phyloP scores from a whole-genome alignment of 106 monocot genomes.

The Platanthera guangdongensis region DNA sequence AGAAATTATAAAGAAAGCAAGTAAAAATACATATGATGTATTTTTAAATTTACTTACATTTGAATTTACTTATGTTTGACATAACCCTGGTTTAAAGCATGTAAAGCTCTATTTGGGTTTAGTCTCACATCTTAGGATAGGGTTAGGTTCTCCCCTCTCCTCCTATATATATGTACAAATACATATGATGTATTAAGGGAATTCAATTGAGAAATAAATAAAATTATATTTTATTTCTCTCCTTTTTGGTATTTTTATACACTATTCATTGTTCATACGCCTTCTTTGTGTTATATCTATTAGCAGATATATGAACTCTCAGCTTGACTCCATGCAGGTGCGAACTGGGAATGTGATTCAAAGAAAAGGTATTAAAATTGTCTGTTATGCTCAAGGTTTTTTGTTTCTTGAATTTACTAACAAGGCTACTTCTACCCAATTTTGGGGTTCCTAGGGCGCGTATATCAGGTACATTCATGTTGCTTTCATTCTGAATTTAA shows the following conservation, averaged over 20 bases:
- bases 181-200: not conserved
- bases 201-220: too few relatives aligned
- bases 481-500: not conserved
- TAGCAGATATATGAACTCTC: not conserved
- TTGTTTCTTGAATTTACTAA: conserved; percentile 12
- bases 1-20: too few relatives aligned
- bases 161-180: too few relatives aligned
- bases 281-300: not conserved
- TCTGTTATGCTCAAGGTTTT: conserved; percentile 16
- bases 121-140: too few relatives aligned
- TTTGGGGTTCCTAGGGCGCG: conserved; percentile 46
- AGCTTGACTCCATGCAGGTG: conserved; percentile 45
- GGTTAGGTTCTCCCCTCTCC: too few relatives aligned
- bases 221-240: too few relatives aligned
- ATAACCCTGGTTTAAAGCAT: too few relatives aligned
- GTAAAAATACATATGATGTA: too few relatives aligned
- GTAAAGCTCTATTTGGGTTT: too few relatives aligned
- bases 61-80: too few relatives aligned
- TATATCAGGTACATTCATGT: conserved; percentile 55
- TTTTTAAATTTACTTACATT: too few relatives aligned
- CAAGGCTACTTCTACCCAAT: conserved; percentile 8
- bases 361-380: conserved; percentile 60
- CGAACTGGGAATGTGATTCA: conserved; percentile 81
- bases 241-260: not conserved
- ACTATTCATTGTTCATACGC: not conserved